Percentiles rank a stretch among this genome's conserved stretches.
These are phyloP conservation scores for Apophysomyces trapeziformis DNA, from an alignment of 371 early-diverging fungal species.

Conservation along the genomic window DNA sequence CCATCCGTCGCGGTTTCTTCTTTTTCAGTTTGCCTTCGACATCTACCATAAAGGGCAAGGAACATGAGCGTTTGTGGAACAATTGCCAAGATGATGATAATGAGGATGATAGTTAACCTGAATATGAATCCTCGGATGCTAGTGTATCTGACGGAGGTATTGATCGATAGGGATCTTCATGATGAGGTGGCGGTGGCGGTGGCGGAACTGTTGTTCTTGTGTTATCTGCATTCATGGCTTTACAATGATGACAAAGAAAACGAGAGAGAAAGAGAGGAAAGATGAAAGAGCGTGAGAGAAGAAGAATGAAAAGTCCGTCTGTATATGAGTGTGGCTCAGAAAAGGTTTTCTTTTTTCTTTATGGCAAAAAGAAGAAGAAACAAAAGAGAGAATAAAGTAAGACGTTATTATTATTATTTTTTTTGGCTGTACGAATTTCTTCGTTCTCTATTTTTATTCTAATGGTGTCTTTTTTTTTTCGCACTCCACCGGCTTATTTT, in stretches of 20 bases:
- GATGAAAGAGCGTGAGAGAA: too few relatives aligned
- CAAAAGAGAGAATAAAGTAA: too few relatives aligned
- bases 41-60: conserved; percentile 7
- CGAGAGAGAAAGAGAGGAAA: too few relatives aligned
- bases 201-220: not conserved
- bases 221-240: not conserved
- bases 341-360: too few relatives aligned
- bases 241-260: too few relatives aligned
- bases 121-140: not conserved
- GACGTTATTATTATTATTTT: not conserved
- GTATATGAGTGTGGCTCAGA: too few relatives aligned
- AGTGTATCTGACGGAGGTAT: not conserved
- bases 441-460: not conserved
- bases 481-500: not conserved
- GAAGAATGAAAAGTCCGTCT: too few relatives aligned
- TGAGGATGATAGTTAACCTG: not conserved
- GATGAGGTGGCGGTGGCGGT: conserved; percentile 8
- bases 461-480: not conserved
- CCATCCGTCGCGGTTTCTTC: conserved; percentile 26
- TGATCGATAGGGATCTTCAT: not conserved
- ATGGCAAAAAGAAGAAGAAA: too few relatives aligned
- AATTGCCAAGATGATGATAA: conserved; percentile 1
- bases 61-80: not conserved
- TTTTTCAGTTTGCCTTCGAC: conserved; percentile 18
- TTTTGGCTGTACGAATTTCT: not conserved